Evolutionary conservation across 768 basidiomycete genomes (phyloP), one percentile per base, ranked within the genome.

Genomic region (Boletus edulis): DNA sequence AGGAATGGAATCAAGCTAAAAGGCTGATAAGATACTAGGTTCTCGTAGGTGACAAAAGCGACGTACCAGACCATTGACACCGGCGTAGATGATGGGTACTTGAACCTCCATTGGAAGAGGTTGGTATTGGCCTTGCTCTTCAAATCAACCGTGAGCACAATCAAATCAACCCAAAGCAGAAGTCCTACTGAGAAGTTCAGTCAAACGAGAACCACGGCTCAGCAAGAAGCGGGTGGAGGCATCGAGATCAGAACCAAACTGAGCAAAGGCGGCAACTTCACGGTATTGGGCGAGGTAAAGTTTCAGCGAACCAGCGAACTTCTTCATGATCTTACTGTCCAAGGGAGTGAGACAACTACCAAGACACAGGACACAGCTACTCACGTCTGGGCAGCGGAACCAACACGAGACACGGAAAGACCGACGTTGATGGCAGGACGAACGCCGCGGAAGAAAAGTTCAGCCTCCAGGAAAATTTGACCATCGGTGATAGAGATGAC

Each of bases 401-500:
- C 97, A 80, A 99, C 97, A 85, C 97, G 97, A 59, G 97, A 99
- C 64, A 99, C 97, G 56, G 97, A 99, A 59, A 98, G 93, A 95
- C 97, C 97, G 82, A 99, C 97, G 80, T 98, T 98, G 76, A 98
- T 98, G 63, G 97, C 97, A 51, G 97, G 96, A 73, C 96, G 93
- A 64, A 98, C 90, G 86, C 97, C 97, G 82, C 97, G 95, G 94
- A 99, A 98, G 94, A 99, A 99, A 72, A 98, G 89, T 75, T 98
- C 96, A 68, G 96, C 94, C 76, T 98, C 96, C 89, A 98, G 90
- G 90, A 98, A 98, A 78, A 97, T 96, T 77, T 98, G 95, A 69
- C 97, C 97, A 70, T 99, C 96, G 49, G 97, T 99, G 74, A 99
- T 99, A 68, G 97, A 98, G 71, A 99, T 99, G 72, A 99, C 95